These are phyloP conservation scores for Scheffersomyces titani DNA, from an alignment of 1,139 yeast species.

Conservation along the genomic window DNA sequence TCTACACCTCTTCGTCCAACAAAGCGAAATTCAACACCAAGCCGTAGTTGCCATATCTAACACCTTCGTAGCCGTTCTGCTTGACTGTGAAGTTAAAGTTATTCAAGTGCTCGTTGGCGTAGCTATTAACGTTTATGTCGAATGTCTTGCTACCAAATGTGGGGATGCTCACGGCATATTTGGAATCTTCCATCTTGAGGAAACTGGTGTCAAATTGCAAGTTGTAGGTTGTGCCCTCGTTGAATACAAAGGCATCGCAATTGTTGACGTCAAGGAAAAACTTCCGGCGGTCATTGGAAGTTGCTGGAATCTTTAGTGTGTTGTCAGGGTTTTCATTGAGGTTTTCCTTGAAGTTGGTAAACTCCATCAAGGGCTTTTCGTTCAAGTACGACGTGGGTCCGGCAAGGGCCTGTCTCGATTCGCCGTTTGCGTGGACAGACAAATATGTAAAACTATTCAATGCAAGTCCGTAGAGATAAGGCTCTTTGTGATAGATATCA, in stretches of 20 bases:
- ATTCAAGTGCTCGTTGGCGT: constrained; percentile 43
- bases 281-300: constrained; percentile 33
- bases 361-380: not conserved
- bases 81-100: constrained; percentile 49
- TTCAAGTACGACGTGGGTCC: not conserved
- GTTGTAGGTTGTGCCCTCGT: constrained; percentile 24
- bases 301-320: constrained; percentile 27
- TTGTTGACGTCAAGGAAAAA: constrained; percentile 31
- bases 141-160: constrained; percentile 39
- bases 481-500: constrained; percentile 59
- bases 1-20: constrained; percentile 26
- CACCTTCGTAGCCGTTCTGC: constrained; percentile 40
- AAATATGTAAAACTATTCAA: constrained; percentile 55
- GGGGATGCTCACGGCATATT: constrained; percentile 44
- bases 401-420: not conserved
- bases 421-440: constrained; percentile 12
- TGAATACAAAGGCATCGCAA: constrained; percentile 34
- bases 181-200: constrained; percentile 42
- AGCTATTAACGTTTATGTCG: constrained; percentile 41
- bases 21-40: constrained; percentile 43
- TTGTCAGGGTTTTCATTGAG: constrained; percentile 21
- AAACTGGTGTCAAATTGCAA: constrained; percentile 43
- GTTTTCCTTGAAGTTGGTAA: constrained; percentile 22
- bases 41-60: constrained; percentile 36
- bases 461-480: constrained; percentile 66